Evolutionary conservation across 2,329 filamentous ascomycete genomes (phyloP).

Genomic region (Simplicillium sp.): DNA sequence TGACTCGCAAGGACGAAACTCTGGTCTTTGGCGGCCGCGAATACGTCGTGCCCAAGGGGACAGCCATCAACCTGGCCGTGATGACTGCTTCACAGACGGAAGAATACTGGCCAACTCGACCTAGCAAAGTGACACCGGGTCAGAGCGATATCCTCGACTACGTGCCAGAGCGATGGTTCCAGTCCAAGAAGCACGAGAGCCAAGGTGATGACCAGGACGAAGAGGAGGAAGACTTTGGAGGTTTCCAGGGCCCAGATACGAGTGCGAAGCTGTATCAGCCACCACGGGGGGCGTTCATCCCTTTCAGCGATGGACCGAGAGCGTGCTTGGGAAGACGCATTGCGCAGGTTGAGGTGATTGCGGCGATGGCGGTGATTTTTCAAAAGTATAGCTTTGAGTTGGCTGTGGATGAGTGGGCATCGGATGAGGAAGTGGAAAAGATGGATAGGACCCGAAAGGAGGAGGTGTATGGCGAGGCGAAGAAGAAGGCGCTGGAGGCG

Average conservation of each 20-base stretch:
- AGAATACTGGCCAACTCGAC: slow-evolving; percentile 56
- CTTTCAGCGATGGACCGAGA: slow-evolving; percentile 49
- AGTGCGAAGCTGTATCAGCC: slow-evolving; percentile 52
- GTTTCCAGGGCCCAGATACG: slow-evolving; percentile 51
- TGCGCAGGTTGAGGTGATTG: slow-evolving; percentile 49
- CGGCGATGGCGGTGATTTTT: slow-evolving; percentile 44
- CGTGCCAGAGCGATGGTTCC: slow-evolving; percentile 65
- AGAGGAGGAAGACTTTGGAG: slow-evolving; percentile 41
- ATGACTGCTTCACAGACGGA: slow-evolving; percentile 57
- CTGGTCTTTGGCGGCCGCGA: slow-evolving; percentile 49
- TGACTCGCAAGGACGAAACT: slow-evolving; percentile 39
- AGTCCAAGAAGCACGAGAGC: slow-evolving; percentile 18
- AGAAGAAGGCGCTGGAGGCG: slow-evolving; percentile 39
- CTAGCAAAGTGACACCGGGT: slow-evolving; percentile 30
- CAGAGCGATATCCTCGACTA: slow-evolving; percentile 56
- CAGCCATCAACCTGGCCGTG: slow-evolving; percentile 45
- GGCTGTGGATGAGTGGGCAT: slow-evolving; percentile 51
- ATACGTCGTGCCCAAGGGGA: slow-evolving; percentile 46
- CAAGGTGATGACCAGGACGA: slow-evolving; percentile 9
- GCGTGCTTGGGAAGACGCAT: slow-evolving; percentile 49
- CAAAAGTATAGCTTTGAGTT: slow-evolving; percentile 59
- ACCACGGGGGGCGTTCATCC: slow-evolving; percentile 44
- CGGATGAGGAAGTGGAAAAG: slow-evolving; percentile 39
- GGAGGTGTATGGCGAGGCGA: slow-evolving; percentile 52
- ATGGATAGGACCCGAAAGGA: slow-evolving; percentile 38